Evolutionary conservation across 2,329 filamentous ascomycete species (phyloP), one percentile per base, ranked within the genome.

Genomic region (Penicillium italicum): DNA sequence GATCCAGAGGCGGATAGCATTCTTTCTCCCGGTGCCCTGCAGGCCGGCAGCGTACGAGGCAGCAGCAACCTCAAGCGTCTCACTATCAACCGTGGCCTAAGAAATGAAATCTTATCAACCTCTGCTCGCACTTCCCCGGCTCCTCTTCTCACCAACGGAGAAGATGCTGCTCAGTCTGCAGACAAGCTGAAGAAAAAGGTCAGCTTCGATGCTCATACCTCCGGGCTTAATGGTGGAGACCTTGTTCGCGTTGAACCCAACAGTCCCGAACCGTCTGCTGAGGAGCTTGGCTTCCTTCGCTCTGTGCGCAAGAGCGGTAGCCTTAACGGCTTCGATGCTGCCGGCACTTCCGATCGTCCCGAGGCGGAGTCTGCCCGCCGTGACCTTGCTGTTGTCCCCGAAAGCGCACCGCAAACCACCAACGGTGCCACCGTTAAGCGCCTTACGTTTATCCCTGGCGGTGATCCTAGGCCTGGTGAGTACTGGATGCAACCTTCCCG

Each of bases 401-500:
- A 96, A 59, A 69, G 71, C 57, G 66, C 64, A 37, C 70, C 74
- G 36, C 64, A 69, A 67, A 66, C 72, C 33, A 69, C 78, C 33
- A 62, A 75, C 62, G 66, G 72, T 40, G 66, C 68, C 30, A 55
- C 66, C 36, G 69, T 73, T 36, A 66, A 59, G 48, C 61, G 62
- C 12, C 60, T 71, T 38, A 43, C 65, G 5, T 69, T 67, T 41
- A 62, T 67, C 34, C 69, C 70, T 40, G 59, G 66, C 38, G 61
- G 60, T 20, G 82, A 84, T 60, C 81, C 80, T 26, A 79, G 82
- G 43, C 82, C 86, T 22, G 93, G 92, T 50, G 79, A 85, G 9
- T 99, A 99, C 76, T 97, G 88, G 87, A 95, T 91, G 82, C 83
- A 81, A 47, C 94, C 94, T 1, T 82, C 83, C 9, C 79, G 87